phyloP scores from a whole-genome alignment of 2,329 filamentous ascomycete genomes.

The Hypomyces perniciosus region DNA sequence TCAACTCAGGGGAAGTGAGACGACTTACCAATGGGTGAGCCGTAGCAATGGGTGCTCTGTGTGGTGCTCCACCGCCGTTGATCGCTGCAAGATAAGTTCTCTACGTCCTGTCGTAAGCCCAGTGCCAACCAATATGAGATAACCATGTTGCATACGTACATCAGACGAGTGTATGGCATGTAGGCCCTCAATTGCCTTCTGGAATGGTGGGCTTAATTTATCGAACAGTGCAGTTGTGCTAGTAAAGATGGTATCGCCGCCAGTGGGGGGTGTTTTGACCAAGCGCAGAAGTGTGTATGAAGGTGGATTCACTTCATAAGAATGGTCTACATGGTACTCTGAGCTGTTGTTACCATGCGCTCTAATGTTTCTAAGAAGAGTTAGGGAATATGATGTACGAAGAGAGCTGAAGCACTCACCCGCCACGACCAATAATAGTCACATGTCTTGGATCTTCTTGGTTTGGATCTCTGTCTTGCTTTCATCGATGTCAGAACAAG shows the following conservation, averaged over 20 bases:
- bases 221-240: conserved; percentile 10
- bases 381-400: neutral
- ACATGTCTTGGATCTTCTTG: conserved; percentile 11
- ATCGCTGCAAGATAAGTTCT: conserved; percentile 10
- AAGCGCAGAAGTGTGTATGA: conserved; percentile 10
- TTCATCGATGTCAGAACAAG: neutral
- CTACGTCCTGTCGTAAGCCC: neutral
- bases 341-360: conserved; percentile 6
- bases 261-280: conserved; percentile 10
- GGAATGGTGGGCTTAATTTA: conserved; percentile 9
- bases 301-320: conserved; percentile 11
- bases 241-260: conserved; percentile 11
- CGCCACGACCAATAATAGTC: conserved; percentile 13
- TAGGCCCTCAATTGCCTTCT: conserved; percentile 9
- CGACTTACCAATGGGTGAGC: conserved; percentile 6
- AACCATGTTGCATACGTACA: neutral
- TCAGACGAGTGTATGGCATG: conserved; percentile 11
- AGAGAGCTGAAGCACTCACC: neutral
- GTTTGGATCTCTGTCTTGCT: conserved; percentile 13
- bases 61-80: conserved; percentile 12
- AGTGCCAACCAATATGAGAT: neutral
- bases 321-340: conserved; percentile 11
- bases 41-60: conserved; percentile 10
- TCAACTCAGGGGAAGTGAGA: neutral
- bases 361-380: conserved; percentile 3